Percentiles rank a stretch among this genome's conserved stretches.
phyloP scores from a whole-genome alignment of 768 basidiomycete species.

The Rhodocollybia butyracea region DNA sequence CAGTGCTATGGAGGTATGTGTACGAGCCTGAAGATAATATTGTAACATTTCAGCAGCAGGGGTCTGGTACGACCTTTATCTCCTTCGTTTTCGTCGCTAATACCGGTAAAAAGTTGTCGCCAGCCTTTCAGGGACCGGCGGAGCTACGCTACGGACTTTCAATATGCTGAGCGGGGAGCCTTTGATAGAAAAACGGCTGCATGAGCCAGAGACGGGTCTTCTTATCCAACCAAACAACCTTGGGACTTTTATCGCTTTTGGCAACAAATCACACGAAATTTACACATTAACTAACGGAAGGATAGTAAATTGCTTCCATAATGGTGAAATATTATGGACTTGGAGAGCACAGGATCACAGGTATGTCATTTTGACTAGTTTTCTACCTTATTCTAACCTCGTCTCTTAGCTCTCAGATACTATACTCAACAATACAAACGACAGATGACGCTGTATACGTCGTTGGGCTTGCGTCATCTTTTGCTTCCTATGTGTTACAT shows the following conservation, averaged over 20 bases:
- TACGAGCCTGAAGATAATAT: slow-evolving; percentile 71
- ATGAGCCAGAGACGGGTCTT: slow-evolving; percentile 38
- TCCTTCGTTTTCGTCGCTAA: neutral
- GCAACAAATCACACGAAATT: slow-evolving; percentile 19
- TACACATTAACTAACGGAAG: slow-evolving; percentile 62
- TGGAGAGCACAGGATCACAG: slow-evolving; percentile 70
- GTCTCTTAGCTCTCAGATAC: slow-evolving; percentile 50
- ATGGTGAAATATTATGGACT: slow-evolving; percentile 61
- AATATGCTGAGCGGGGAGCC: slow-evolving; percentile 62
- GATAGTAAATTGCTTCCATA: slow-evolving; percentile 47
- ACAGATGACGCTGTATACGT: slow-evolving; percentile 55
- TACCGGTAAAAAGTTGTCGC: slow-evolving; percentile 48
- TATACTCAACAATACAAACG: slow-evolving; percentile 60
- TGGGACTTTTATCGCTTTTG: slow-evolving; percentile 50
- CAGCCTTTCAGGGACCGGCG: slow-evolving; percentile 73
- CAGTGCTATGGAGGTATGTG: slow-evolving; percentile 78
- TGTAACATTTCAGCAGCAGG: slow-evolving; percentile 55
- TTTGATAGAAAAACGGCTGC: slow-evolving; percentile 61
- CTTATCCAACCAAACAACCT: slow-evolving; percentile 51
- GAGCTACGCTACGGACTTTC: slow-evolving; percentile 65
- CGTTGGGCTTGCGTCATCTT: slow-evolving; percentile 49
- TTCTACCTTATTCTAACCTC: neutral
- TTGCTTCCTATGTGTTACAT: slow-evolving; percentile 60
- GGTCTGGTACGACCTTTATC: slow-evolving; percentile 43
- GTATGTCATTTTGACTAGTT: slow-evolving; percentile 32